phyloP scores from a whole-genome alignment of 805 yeast species.

The Saccharomycopsis malanga region DNA sequence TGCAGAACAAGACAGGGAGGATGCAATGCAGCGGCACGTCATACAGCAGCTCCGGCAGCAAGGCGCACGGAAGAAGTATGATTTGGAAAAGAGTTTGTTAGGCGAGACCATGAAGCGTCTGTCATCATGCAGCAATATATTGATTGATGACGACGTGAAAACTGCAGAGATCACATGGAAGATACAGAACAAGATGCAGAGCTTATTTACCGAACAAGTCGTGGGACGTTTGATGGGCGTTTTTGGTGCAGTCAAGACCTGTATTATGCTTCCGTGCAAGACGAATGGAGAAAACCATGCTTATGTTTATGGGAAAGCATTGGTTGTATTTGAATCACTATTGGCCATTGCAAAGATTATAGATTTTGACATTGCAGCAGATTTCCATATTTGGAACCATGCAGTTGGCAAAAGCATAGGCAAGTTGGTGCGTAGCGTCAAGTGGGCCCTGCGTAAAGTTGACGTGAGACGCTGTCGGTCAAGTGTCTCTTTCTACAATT shows the following conservation, averaged over 20 bases:
- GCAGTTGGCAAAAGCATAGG: background rate
- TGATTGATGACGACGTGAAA: background rate
- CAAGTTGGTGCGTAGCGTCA: background rate
- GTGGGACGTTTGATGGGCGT: constrained; percentile 4
- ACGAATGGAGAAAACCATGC: no score
- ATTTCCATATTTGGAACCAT: background rate
- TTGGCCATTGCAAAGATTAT: background rate
- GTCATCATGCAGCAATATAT: background rate
- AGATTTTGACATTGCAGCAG: background rate
- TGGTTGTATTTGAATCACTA: constrained; percentile 2
- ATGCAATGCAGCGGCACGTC: constrained; percentile 25
- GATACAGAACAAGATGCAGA: background rate
- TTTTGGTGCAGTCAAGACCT: constrained; percentile 8
- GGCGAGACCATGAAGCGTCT: background rate
- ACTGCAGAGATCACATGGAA: constrained; percentile 7
- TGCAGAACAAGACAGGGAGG: constrained; percentile 20
- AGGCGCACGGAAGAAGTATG: constrained; percentile 3
- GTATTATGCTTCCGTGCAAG: no score
- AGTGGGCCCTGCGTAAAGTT: constrained; percentile 1
- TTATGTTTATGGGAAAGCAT: background rate
- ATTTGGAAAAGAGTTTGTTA: background rate
- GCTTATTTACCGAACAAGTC: background rate
- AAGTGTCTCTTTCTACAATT: no score
- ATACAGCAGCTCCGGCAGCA: constrained; percentile 26
- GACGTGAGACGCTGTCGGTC: no score